Base-by-base conservation (phyloP, 225 moss, liverwort and hornwort species). In the Bryoerythrophyllum caledonicum region DNA sequence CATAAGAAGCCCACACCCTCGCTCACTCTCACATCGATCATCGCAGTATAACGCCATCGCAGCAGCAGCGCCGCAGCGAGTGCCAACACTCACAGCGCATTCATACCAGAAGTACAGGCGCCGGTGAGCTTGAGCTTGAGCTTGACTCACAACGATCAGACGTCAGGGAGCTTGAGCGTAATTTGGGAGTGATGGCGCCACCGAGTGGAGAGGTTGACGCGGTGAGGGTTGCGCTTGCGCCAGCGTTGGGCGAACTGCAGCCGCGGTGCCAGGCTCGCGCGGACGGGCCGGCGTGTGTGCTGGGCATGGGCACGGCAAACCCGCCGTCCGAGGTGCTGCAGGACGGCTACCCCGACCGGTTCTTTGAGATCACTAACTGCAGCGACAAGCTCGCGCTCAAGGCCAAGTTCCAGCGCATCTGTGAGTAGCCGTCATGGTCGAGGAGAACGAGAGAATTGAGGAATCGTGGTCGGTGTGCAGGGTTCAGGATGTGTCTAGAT, bases 381-480 rank as follows among this genome's bases (percentile, higher is more conserved):
- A 65, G 24, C 59, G 75, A 75, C n/a, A 80, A 76, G 49, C 40
- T 38, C 8, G 40, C 27, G 1, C 71, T 80, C 0, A 59, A 80
- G 24, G 70, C 80, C 26, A 80, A 80, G 13, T 80, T 80, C 65
- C 48, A 80, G 60, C 65, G 80, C 57, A 80, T 75, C 65, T 80
- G 76, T 80, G 74, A 70, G 74, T 13, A 38, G 38, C 9, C 44
- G 40, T 7, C 40, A 40, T 40, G 40, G 40, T 40, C 40, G 7
- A 10, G 10, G 10, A 40, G 40, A 40, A 10, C 40, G 11, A 1
- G 40, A 7, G 11, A 40, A 40, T 11, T 40, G 40, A 40, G 40
- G 40, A n/a, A n/a, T n/a, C n/a, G n/a, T n/a, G n/a, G n/a, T n/a
- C n/a, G n/a, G n/a, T n/a, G n/a, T n/a, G n/a, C n/a, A n/a, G n/a